Evolutionary conservation across 192 early-diverging fungal genomes (phyloP).

Genomic region (Umbelopsis sp.): DNA sequence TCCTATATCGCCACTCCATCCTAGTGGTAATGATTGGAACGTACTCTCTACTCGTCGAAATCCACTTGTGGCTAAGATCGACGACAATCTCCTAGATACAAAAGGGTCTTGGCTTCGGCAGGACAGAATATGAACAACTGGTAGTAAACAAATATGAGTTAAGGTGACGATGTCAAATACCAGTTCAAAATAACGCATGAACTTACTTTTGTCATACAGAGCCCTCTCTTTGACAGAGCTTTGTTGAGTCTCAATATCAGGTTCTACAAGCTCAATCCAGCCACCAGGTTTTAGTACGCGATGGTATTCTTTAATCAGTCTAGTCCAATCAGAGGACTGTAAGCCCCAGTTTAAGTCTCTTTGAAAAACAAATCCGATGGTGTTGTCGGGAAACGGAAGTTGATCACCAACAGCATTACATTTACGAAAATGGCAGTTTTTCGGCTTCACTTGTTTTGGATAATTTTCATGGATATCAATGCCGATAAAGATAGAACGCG

Average conservation of each 20-base stretch:
- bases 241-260: slow-evolving; percentile 33
- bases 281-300: slow-evolving; percentile 59
- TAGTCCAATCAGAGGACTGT: slow-evolving; percentile 29
- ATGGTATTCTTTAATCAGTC: slow-evolving; percentile 36
- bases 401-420: slow-evolving; percentile 25
- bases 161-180: not conserved
- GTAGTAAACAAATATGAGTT: slow-evolving; percentile 1
- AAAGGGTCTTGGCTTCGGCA: slow-evolving; percentile 37
- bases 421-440: slow-evolving; percentile 34
- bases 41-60: slow-evolving; percentile 30
- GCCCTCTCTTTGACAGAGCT: slow-evolving; percentile 25
- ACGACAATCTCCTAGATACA: slow-evolving; percentile 28
- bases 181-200: not conserved
- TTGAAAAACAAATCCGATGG: slow-evolving; percentile 38
- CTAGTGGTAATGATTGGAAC: slow-evolving; percentile 30
- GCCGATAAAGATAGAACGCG: slow-evolving; percentile 38
- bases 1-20: slow-evolving; percentile 28
- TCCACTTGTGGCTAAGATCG: slow-evolving; percentile 30
- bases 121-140: slow-evolving; percentile 28
- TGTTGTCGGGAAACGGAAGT: slow-evolving; percentile 38
- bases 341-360: slow-evolving; percentile 34
- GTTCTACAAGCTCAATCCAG: slow-evolving; percentile 50
- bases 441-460: slow-evolving; percentile 34
- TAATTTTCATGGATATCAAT: slow-evolving; percentile 25
- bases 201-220: slow-evolving; percentile 36